Base-by-base conservation (phyloP, 2,329 filamentous ascomycete species). In the Dryadomyces quercus-mongolicae region DNA sequence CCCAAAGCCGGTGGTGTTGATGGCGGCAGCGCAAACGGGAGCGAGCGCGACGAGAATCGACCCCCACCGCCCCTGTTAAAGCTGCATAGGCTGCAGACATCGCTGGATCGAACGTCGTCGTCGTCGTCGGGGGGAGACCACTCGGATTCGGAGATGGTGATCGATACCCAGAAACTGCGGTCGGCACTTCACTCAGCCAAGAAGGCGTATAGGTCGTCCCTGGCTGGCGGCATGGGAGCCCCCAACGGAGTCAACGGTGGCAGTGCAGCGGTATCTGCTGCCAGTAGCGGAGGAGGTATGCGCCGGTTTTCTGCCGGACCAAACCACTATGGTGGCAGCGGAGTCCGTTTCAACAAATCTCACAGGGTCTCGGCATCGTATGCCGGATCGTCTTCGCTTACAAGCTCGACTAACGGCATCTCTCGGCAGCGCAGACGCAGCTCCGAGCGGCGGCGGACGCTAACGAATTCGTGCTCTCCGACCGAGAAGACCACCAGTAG, bases 101-200 rank as follows among this genome's bases (percentile, higher is more conserved):
- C 54, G 20, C 57, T 31, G 25, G 25, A 31, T 31, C 25, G 46
- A 34, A 49, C 56, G 25, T 55, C 60, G 21, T 55, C 60, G 21
- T 54, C 55, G 47, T 21, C 47, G 46, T 46, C 46, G 22, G 34
- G 3, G 15, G 38, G 5, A 34, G 57, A 57, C 7, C 55, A 59
- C 48, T 44, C 42, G 13, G 53, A 58, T 22, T 18, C 25, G 5
- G 54, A 54, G 20, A 22, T 56, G 49, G n/a, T 49, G 34, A 71
- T 81, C 51, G 77, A 81, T 62, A 65, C 73, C 5, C 70, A 73
- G 47, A 80, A 80, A 65, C 71, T 82, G 38, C 75, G 78, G 51
- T 75, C 70, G 21, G 78, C 77, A 2, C 67, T 82, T 54, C 74
- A 80, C 60, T 71, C 71, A 21, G 75, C 70, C 61, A 80, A 78